phyloP scores from a whole-genome alignment of 441 rosid genomes.

The Corymbia citriodora region DNA sequence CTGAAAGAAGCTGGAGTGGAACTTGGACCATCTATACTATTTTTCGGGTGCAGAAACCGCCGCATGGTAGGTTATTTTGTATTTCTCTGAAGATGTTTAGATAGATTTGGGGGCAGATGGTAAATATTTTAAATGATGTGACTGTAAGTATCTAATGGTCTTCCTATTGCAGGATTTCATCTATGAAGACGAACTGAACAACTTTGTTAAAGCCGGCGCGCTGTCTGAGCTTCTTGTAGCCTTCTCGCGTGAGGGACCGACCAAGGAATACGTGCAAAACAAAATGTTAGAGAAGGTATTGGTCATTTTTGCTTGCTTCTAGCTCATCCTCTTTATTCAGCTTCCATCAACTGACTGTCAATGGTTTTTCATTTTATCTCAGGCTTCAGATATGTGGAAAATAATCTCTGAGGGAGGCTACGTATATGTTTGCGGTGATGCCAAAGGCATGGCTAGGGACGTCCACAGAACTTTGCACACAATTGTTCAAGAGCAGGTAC shows the following conservation, averaged over 20 bases:
- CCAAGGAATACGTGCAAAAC: conserved; percentile 92
- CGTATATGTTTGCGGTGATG: conserved; percentile 73
- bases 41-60: conserved; percentile 97
- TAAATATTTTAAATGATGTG: background rate
- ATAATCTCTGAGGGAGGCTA: conserved; percentile 54
- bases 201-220: conserved; percentile 62
- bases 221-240: conserved; percentile 82
- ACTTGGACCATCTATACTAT: conserved; percentile 72
- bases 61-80: conserved; percentile 39
- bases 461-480: conserved; percentile 60
- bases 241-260: conserved; percentile 96
- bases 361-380: background rate
- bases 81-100: background rate
- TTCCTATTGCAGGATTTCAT: conserved; percentile 64
- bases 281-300: conserved; percentile 88
- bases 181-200: conserved; percentile 81
- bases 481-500: conserved; percentile 58
- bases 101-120: background rate
- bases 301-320: background rate
- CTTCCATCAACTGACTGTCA: background rate
- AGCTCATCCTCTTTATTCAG: background rate
- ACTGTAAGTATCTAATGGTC: background rate
- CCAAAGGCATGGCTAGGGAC: conserved; percentile 78
- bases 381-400: conserved; percentile 56
- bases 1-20: conserved; percentile 77